Evolutionary conservation across 148 eudicot species (phyloP).

Genomic region (Nepenthes mirabilis): DNA sequence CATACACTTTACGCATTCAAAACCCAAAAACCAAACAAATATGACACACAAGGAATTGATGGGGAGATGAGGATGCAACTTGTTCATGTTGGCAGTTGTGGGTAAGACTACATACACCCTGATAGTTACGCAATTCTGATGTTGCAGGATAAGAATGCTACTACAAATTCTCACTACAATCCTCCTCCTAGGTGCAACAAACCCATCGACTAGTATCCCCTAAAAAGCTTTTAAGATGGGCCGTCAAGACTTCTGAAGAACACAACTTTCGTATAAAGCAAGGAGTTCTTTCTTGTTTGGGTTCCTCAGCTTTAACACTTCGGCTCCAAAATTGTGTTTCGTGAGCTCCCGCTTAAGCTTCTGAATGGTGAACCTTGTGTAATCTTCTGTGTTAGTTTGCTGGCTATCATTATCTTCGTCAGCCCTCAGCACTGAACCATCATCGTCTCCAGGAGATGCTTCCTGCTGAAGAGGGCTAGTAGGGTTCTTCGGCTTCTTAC

Average conservation of each 20-base stretch:
- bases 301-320: constrained; percentile 66
- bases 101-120: too few species aligned
- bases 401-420: constrained; percentile 55
- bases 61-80: too few species aligned
- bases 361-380: constrained; percentile 60
- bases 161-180: too few species aligned
- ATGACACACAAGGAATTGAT: too few species aligned
- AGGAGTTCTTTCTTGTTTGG: constrained; percentile 67
- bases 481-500: constrained; percentile 57
- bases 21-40: too few species aligned
- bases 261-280: constrained; percentile 68
- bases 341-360: constrained; percentile 78
- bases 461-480: constrained; percentile 36
- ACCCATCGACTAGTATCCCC: background rate
- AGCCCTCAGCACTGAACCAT: constrained; percentile 46
- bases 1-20: too few species aligned
- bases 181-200: too few species aligned
- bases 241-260: constrained; percentile 41
- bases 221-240: background rate
- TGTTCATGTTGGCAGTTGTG: too few species aligned
- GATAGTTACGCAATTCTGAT: too few species aligned
- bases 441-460: constrained; percentile 42
- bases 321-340: constrained; percentile 61
- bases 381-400: constrained; percentile 42
- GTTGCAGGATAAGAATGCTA: too few species aligned